Percentiles rank a stretch among this genome's conserved stretches.
phyloP scores from a whole-genome alignment of 371 early-diverging fungal genomes.

The Mucor circinelloides region DNA sequence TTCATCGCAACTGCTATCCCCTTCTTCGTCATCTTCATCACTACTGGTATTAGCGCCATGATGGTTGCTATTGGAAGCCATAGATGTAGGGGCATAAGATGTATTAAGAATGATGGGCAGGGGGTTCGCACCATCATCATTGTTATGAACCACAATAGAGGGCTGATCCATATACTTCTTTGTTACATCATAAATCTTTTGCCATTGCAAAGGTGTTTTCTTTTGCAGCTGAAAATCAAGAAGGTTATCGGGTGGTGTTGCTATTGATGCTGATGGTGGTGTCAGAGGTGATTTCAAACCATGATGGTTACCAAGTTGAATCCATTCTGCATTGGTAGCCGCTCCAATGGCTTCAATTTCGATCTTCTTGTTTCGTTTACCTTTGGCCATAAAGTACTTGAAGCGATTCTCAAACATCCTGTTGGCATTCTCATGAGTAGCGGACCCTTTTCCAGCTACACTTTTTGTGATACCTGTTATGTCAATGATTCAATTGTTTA shows the following conservation, averaged over 20 bases:
- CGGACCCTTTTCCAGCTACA: slow-evolving; percentile 26
- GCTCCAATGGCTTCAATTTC: slow-evolving; percentile 29
- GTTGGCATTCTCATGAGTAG: slow-evolving; percentile 17
- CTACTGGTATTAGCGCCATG: neutral
- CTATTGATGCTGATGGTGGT: neutral
- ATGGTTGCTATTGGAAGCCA: neutral
- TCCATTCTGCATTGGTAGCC: neutral
- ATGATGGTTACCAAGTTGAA: neutral
- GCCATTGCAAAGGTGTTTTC: neutral
- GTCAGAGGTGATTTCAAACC: neutral
- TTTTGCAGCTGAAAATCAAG: neutral
- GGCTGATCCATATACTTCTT: neutral
- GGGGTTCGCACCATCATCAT: neutral
- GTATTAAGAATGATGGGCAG: neutral
- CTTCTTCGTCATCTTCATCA: neutral
- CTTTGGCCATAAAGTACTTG: slow-evolving; percentile 45
- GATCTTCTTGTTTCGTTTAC: slow-evolving; percentile 36
- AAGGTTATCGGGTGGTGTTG: neutral
- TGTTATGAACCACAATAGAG: neutral
- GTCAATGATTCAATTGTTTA: neutral
- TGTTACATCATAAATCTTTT: neutral
- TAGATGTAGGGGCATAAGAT: neutral
- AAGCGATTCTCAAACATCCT: slow-evolving; percentile 41
- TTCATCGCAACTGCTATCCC: neutral
- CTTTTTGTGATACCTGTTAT: slow-evolving; percentile 30